Percentiles rank a stretch among this genome's conserved stretches.
Conservation (phyloP, 73 alveolate genomes). For the Paramecium pentaurelia region DNA sequence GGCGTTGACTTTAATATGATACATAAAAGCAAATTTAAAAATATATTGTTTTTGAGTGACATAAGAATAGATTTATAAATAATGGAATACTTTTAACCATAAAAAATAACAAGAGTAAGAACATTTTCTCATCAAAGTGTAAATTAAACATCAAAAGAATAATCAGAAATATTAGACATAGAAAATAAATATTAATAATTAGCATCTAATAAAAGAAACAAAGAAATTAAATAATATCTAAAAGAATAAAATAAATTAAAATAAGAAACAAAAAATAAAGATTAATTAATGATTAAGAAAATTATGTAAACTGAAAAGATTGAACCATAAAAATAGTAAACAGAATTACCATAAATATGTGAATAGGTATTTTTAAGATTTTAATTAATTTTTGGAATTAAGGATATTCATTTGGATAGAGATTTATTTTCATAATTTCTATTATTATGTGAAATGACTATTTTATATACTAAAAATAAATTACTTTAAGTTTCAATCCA, state of each 20-base stretch:
- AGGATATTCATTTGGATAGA: not conserved
- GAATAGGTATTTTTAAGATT: not conserved
- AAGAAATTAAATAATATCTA: slow-evolving; percentile 3
- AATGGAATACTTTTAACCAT: not conserved
- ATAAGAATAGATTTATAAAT: not conserved
- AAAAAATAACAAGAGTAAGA: not conserved
- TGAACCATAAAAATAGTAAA: not conserved
- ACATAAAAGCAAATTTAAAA: not conserved
- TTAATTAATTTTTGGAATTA: not conserved
- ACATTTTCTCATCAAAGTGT: not conserved
- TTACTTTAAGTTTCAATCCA: not conserved
- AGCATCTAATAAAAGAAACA: not conserved
- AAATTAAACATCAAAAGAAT: not conserved
- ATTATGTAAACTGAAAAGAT: not conserved
- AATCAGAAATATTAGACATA: not conserved
- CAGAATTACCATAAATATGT: not conserved
- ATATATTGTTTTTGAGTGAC: not conserved
- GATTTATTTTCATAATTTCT: slow-evolving; percentile 1
- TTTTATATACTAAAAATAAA: not conserved
- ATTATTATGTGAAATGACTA: slow-evolving; percentile 2
- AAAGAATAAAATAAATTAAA: not conserved
- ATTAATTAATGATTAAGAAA: not conserved
- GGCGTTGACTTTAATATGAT: slow-evolving; percentile 8
- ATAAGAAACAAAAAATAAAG: not conserved
- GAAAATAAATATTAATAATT: not conserved